These are phyloP conservation scores for Neofusicoccum sp. DNA, from an alignment of 2,329 filamentous ascomycete species.

Conservation along the genomic window DNA sequence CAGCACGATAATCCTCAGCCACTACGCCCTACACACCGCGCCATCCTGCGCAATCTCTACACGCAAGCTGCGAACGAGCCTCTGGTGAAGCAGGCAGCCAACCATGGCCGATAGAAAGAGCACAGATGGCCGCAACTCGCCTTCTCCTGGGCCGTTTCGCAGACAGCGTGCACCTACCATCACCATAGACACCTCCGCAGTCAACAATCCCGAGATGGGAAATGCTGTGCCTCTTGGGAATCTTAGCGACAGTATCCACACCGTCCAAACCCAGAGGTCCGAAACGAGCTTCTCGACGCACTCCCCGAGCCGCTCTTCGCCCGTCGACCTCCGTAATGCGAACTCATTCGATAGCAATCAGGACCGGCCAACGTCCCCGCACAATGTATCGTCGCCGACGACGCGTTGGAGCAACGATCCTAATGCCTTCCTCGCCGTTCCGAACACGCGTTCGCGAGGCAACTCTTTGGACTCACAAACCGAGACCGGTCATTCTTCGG, in stretches of 20 bases:
- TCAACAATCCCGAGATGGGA: slow-evolving; percentile 36
- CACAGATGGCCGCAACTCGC: slow-evolving; percentile 23
- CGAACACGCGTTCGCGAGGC: slow-evolving; percentile 60
- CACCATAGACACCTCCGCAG: slow-evolving; percentile 53
- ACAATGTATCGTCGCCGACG: slow-evolving; percentile 65
- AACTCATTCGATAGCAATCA: slow-evolving; percentile 64
- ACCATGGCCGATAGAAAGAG: slow-evolving; percentile 31
- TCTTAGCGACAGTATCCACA: slow-evolving; percentile 26
- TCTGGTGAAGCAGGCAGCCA: slow-evolving; percentile 15
- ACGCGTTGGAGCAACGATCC: slow-evolving; percentile 52
- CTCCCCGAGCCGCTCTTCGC: slow-evolving; percentile 30
- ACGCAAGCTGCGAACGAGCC: too few species aligned
- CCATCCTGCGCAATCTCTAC: neutral
- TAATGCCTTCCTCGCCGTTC: slow-evolving; percentile 62
- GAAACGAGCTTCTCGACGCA: slow-evolving; percentile 21
- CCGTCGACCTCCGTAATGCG: slow-evolving; percentile 44
- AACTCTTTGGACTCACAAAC: slow-evolving; percentile 65
- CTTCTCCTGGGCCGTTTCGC: slow-evolving; percentile 30
- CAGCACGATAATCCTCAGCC: slow-evolving; percentile 10
- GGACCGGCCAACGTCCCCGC: slow-evolving; percentile 63
- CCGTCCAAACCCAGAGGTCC: slow-evolving; percentile 22
- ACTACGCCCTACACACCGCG: slow-evolving; percentile 3
- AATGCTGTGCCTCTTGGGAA: slow-evolving; percentile 35
- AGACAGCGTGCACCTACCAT: slow-evolving; percentile 50
- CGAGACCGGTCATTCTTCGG: slow-evolving; percentile 53